Base-by-base conservation (phyloP, 164 flowering plant genomes). In the Vitis vinifera region DNA sequence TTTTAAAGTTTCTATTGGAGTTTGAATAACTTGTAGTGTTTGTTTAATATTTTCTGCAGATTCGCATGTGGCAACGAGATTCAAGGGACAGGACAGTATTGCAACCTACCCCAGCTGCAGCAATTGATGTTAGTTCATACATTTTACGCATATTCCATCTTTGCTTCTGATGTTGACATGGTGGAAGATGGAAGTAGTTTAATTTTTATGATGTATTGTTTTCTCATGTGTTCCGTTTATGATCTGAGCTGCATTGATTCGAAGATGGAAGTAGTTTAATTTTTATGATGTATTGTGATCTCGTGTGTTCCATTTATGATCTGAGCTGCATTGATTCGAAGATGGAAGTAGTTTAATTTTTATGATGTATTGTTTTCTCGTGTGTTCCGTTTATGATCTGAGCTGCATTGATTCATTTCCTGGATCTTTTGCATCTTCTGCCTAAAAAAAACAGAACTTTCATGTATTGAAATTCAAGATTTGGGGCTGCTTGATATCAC, bases 21-120 rank as follows among this genome's bases (percentile, higher is more conserved):
- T 4, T 69, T 16, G 23, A 55, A 17, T 58, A 17, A 13, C n/a
- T 56, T 7, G 1, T 2, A 15, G 16, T 48, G 29, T 72, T 66
- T 64, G 27, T 51, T 30, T 9, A 31, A 31, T 67, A 14, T 62
- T 70, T 74, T 37, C 31, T 74, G 74, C 87, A 96, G 99, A 62
- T 74, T 68, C 97, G 98, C 23, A 87, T 87, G 92, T 92, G 92
- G 89, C 99, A 93, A 75, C 89, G 90, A 48, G 98, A 92, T 77
- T 84, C 90, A 49, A 84, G 91, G 79, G 99, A 96, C 72, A 80
- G 97, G 75, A 92, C 98, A 37, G 76, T 79, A 17, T 80, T 96
- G 85, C 99, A 96, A 81, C 92, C 95, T 66, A 89, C 94, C 14
- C 94, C 97, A 57, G 99, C 97, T 17, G 99, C 98, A 73, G 91